These are phyloP conservation scores for Fomitopsis pinicola DNA, from an alignment of 1,284 basidiomycete genomes.

Conservation along the genomic window DNA sequence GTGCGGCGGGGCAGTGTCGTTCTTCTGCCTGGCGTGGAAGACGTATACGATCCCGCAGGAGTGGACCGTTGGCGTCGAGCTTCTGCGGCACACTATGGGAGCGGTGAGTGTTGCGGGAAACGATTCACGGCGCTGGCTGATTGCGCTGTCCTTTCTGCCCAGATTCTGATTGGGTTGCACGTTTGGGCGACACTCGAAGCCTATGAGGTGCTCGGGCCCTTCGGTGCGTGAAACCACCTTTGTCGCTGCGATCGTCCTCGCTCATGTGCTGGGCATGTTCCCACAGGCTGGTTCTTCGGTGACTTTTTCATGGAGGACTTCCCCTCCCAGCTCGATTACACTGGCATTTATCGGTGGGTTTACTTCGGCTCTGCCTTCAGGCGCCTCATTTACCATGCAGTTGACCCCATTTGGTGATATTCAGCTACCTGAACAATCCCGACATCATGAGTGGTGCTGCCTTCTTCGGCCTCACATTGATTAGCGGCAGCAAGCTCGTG, in stretches of 20 bases:
- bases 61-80: slow-evolving; percentile 88
- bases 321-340: slow-evolving; percentile 89
- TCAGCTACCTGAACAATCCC: slow-evolving; percentile 89
- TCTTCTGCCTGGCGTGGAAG: slow-evolving; percentile 81
- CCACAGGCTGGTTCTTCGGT: slow-evolving; percentile 90
- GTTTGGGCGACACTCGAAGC: slow-evolving; percentile 89
- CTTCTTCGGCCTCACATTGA: slow-evolving; percentile 90
- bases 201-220: slow-evolving; percentile 90
- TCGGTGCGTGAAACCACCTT: slow-evolving; percentile 48
- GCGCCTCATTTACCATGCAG: neutral
- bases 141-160: neutral
- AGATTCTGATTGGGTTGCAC: slow-evolving; percentile 87
- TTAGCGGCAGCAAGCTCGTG: slow-evolving; percentile 87
- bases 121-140: slow-evolving; percentile 3
- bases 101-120: slow-evolving; percentile 47
- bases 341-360: slow-evolving; percentile 84
- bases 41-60: slow-evolving; percentile 78
- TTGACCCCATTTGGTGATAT: neutral
- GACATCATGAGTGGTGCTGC: slow-evolving; percentile 95
- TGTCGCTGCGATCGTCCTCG: neutral
- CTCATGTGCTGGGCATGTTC: neutral
- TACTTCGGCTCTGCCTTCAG: neutral
- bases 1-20: slow-evolving; percentile 55
- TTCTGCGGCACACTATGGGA: slow-evolving; percentile 86
- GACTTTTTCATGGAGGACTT: slow-evolving; percentile 98